These are phyloP conservation scores for Cantharellus anzutake DNA, from an alignment of 768 basidiomycete species.

Conservation along the genomic window DNA sequence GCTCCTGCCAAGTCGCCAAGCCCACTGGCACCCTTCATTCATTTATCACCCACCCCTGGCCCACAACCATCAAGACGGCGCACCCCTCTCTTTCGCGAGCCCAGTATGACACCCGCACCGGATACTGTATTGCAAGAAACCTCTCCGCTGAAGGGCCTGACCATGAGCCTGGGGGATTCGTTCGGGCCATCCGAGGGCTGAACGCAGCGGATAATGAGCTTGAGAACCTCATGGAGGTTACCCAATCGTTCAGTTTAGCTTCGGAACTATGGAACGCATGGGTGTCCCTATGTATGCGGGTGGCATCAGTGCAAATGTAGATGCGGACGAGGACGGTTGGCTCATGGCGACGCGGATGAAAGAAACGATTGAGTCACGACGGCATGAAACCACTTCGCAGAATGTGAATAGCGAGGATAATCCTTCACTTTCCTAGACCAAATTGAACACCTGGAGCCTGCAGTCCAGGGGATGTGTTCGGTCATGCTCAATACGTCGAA, in stretches of 20 bases:
- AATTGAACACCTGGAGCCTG: too few species aligned
- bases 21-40: too few species aligned
- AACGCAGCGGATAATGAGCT: neutral
- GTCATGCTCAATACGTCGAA: too few species aligned
- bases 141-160: too few species aligned
- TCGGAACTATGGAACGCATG: neutral
- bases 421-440: too few species aligned
- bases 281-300: neutral
- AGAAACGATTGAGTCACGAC: neutral
- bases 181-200: too few species aligned
- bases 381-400: too few species aligned
- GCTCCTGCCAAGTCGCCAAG: neutral
- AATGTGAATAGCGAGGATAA: too few species aligned
- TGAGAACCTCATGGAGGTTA: neutral
- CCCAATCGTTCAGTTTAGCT: neutral
- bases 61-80: neutral
- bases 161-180: too few species aligned
- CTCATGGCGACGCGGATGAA: neutral
- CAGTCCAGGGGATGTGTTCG: too few species aligned
- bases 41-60: neutral
- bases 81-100: neutral
- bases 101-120: too few species aligned
- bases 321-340: neutral
- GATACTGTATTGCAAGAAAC: too few species aligned
- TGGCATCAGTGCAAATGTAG: neutral